A percentile compares a stretch with the other conserved stretches of the same genome.
phyloP scores from a whole-genome alignment of 73 alveolate species.

The Stentor roeselii region DNA sequence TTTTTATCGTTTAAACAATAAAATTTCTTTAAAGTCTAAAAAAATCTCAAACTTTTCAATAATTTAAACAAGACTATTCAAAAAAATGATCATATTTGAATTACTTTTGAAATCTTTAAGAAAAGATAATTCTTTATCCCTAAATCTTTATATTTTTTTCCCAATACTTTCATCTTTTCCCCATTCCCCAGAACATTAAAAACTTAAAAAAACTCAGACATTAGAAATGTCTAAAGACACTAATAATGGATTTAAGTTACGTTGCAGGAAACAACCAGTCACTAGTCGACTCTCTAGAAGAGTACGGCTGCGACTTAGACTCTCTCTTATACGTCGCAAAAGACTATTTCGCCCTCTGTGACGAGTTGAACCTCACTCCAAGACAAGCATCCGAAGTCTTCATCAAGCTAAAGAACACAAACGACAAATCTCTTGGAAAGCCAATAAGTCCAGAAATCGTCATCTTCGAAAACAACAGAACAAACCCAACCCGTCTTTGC shows the following conservation, averaged over 20 bases:
- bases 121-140: too few species aligned
- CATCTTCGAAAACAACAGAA: not conserved
- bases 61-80: too few species aligned
- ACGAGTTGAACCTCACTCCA: not conserved
- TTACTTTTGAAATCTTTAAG: too few species aligned
- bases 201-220: too few species aligned
- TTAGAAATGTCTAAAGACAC: too few species aligned
- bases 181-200: too few species aligned
- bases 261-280: not conserved
- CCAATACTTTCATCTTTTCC: too few species aligned
- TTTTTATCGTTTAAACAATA: too few species aligned
- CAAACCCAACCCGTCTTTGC: not conserved
- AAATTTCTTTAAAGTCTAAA: too few species aligned
- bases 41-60: too few species aligned
- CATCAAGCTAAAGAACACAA: not conserved
- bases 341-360: slow-evolving; percentile 17
- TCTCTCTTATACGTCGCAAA: not conserved
- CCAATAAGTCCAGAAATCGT: not conserved
- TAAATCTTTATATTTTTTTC: too few species aligned
- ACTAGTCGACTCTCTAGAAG: not conserved
- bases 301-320: slow-evolving; percentile 25
- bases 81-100: too few species aligned
- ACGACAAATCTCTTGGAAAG: not conserved
- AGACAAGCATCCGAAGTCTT: slow-evolving; percentile 12
- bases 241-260: slow-evolving; percentile 19